phyloP scores from a whole-genome alignment of 2,329 filamentous ascomycete species.

The Podosphaera aphanis region DNA sequence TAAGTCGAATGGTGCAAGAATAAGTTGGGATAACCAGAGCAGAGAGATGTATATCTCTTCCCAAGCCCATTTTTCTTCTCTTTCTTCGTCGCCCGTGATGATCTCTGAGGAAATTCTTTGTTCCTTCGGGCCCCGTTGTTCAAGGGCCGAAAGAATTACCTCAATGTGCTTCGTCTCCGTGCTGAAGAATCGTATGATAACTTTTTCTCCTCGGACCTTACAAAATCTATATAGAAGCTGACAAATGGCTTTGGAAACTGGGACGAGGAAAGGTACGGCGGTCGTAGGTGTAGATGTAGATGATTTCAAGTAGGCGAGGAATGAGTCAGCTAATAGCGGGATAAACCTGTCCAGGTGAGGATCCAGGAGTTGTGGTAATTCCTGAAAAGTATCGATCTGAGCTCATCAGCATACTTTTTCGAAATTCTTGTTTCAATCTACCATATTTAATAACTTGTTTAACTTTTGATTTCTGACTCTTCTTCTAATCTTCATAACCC shows the following conservation, averaged over 20 bases:
- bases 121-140: constrained; percentile 20
- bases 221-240: constrained; percentile 71
- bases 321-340: constrained; percentile 50
- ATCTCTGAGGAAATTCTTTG: neutral
- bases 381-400: constrained; percentile 68
- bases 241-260: constrained; percentile 38
- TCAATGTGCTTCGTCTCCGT: constrained; percentile 77
- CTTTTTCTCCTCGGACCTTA: constrained; percentile 83
- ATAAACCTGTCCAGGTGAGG: constrained; percentile 56
- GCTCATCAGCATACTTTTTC: constrained; percentile 2
- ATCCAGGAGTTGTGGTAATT: constrained; percentile 83
- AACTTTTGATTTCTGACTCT: constrained; percentile 28
- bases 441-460: constrained; percentile 23
- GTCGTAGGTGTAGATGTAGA: constrained; percentile 17
- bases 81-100: neutral
- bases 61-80: constrained; percentile 35
- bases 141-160: constrained; percentile 51
- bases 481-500: constrained; percentile 21
- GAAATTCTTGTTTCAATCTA: constrained; percentile 10
- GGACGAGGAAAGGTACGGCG: constrained; percentile 8
- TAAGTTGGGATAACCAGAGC: constrained; percentile 64
- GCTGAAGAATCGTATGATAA: constrained; percentile 73
- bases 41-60: constrained; percentile 73
- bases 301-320: constrained; percentile 40
- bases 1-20: constrained; percentile 76